Evolutionary conservation across 2,329 filamentous ascomycete species (phyloP), one percentile per base, ranked within the genome.

Genomic region (Emmonsia crescens): DNA sequence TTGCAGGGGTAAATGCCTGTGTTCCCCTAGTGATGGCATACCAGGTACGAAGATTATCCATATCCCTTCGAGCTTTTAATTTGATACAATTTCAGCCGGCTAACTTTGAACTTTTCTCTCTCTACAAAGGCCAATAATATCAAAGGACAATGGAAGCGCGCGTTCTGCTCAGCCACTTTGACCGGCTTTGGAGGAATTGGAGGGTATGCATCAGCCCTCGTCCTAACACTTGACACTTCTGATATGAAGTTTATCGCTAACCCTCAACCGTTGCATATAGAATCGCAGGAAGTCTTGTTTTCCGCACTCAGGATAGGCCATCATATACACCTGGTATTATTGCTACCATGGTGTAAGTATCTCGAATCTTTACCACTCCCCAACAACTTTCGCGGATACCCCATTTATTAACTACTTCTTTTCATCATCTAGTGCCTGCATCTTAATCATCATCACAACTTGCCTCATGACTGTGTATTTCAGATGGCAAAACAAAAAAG

Each of bases 71-170:
- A 29, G 12, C 5, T 51, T 51, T 38, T 38, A 38, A 14, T 8
- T 29, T 38, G 4, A 21, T 36, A 1, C 6, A 16, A 42, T 40
- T 12, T n/a, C 2, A 42, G 21, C 8, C 12, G 12, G n/a, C 36
- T 42, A 29, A 57, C 33, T 40, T 44, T 57, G 10, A 52, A 38
- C 1, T 31, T 31, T 5, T 14, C 12, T 29, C 6, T 38, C 9
- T 2, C 12, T 29, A 10, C 38, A 48, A 21, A 63, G 60, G 87
- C 88, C 55, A 91, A 91, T 75, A 92, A 92, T 74, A 86, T 92
- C 69, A 83, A 87, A 57, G 89, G 88, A 0, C 88, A 91, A 76
- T 91, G 88, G 87, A 92, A 91, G 78, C 83, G 89, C 49, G 88
- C 88, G 1, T 85, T 91, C 67, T 86, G 84, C 72, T 87, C 83